Base-by-base conservation (phyloP, 2,329 filamentous ascomycete genomes). In the Uncinocarpus reesii region DNA sequence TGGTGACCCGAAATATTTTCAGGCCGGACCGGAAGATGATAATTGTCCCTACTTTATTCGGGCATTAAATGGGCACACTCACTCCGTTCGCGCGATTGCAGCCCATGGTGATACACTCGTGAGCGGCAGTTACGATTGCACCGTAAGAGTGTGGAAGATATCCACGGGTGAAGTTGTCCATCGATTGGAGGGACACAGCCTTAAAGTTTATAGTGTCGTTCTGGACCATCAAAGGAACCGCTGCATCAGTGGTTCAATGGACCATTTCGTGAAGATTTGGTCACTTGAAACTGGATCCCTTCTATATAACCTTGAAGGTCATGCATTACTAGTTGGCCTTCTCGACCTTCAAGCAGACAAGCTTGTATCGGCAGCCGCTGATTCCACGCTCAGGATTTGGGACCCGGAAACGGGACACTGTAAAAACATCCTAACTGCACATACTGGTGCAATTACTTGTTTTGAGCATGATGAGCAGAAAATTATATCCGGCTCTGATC, bases 241-340 rank as follows among this genome's bases (percentile, higher is more conserved):
- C 34, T 98, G 92, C 67, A 96, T 98, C 54, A 95, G 89, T 54
- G 92, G 92, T 10, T 95, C 89, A 5, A 98, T 98, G 92, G 92
- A 98, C 65, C 95, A 92, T 53, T 77, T 89, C 55, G 92, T 98
- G 62, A 96, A 95, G 68, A 90, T 98, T 10, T 98, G 92, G 92
- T 92, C 90, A 52, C 75, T 98, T 11, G 81, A 87, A 24, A 92
- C 85, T 1, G 92, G 92, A 0, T 72, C 82, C 0, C 86, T 88
- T 56, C 71, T 96, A 8, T 84, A 90, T 66, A 95, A 87, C 1
- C 77, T 98, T 0, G 90, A 96, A 65, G 92, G 92, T 0, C 92
- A 98, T 62, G 84, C 82, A 15, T 84, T 93, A 8, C 80, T 98
- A 11, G 92, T 98, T 15, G 92, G 92, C 1, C 75, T 98, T 1